Conservation (phyloP, 768 basidiomycete genomes). For the Podaxis rugospora region DNA sequence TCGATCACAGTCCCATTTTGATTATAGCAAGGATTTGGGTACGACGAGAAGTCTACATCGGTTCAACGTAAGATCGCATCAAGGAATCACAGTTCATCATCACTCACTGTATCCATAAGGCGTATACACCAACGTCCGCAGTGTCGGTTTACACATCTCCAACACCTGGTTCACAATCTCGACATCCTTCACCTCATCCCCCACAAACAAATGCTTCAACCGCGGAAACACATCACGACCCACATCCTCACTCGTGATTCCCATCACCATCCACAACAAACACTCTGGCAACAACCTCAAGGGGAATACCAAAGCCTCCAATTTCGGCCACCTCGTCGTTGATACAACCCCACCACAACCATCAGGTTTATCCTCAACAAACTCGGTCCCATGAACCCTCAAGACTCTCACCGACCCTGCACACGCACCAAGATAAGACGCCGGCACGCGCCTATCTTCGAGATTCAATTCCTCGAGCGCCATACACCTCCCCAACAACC, state of each 20-base stretch:
- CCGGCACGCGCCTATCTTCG: background rate
- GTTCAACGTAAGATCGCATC: background rate
- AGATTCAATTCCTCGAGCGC: background rate
- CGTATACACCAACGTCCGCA: slow-evolving; percentile 9
- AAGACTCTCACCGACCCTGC: background rate
- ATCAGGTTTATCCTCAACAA: slow-evolving; percentile 5
- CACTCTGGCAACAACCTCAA: slow-evolving; percentile 5
- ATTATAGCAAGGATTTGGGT: slow-evolving; percentile 6
- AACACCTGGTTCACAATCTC: slow-evolving; percentile 6
- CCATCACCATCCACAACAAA: slow-evolving; percentile 5
- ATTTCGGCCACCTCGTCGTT: background rate
- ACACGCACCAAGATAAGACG: background rate
- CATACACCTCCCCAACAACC: background rate
- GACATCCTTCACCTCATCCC: slow-evolving; percentile 6
- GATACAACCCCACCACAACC: background rate
- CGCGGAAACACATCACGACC: background rate
- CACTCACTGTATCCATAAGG: slow-evolving; percentile 8
- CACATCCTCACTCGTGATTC: background rate
- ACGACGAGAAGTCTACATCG: slow-evolving; percentile 6
- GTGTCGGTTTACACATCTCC: slow-evolving; percentile 3
- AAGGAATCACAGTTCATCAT: too few species aligned
- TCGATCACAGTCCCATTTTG: slow-evolving; percentile 7
- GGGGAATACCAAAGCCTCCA: slow-evolving; percentile 9
- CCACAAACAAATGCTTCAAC: slow-evolving; percentile 4
- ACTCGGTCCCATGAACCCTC: slow-evolving; percentile 6